Evolutionary conservation across 148 eudicot genomes (phyloP), one percentile per base, ranked within the genome.

Genomic region (Cornus florida): DNA sequence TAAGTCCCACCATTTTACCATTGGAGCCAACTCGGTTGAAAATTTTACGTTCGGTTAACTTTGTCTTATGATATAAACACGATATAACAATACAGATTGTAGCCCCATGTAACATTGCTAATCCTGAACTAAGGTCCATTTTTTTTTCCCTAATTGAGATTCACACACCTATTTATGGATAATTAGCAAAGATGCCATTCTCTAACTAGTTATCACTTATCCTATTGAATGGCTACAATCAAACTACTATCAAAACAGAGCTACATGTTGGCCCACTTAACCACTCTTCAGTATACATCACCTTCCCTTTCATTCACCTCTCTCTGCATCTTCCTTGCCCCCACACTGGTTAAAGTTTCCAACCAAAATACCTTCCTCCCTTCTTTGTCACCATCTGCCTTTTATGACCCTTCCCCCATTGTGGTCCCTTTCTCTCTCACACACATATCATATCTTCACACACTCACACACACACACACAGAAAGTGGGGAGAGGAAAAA

Each of bases 181-280:
- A 39, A 8, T 50, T 12, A 50, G 57, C 57, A 4, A 12, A 9
- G 14, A 50, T 50, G 13, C 57, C 13, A 50, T 50, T 60, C n/a
- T 60, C 20, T 16, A 60, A 60, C 22, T 60, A 16, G 65, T 28
- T 28, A 28, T 28, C 28, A 28, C 28, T 62, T 20, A 19, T 62
- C 66, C 66, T 20, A 62, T 62, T 62, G 66, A 62, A n/a, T 62
- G 66, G 23, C 66, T 62, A 19, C 66, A 6, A 17, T 62, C 66
- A 62, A 62, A 19, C 66, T 20, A 62, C 66, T 7, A 20, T 57
- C 66, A 20, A 62, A 11, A 62, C 7, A 62, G 23, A 5, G 3
- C 23, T 4, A 62, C 22, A 62, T 13, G 20, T 62, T 19, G 72
- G 50, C 50, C 72, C 72, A 70, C 72, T 70, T 70, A 70, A 70